Base-by-base conservation (phyloP, 139 green algal genomes). In the Micractinium conductrix region DNA sequence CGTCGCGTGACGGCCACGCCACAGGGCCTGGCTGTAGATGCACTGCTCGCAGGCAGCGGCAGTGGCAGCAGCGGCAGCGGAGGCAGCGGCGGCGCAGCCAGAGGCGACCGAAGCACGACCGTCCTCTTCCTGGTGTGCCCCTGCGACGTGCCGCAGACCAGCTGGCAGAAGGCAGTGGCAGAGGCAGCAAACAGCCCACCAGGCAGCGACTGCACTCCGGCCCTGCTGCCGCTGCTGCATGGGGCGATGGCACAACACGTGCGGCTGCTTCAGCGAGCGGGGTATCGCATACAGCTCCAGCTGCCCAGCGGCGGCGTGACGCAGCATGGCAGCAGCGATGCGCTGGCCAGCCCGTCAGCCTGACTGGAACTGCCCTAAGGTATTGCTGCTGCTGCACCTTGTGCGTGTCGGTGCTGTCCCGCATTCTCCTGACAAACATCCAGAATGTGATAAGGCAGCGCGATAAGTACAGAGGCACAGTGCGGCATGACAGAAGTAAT, bases 221-320 rank as follows among this genome's bases (percentile, higher is more conserved):
- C 30, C 8, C 50, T 85, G 69, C 5, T 85, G 69, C 80, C 67
- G 48, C 70, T 79, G 69, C 53, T 85, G 33, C 48, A 62, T 26
- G 80, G 80, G 1, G 48, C 48, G 0, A 62, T 73, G 69, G 38
- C 38, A 53, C 80, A 85, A 40, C 69, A 80, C 16, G 42, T 85
- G 19, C 35, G 58, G 28, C 80, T 80, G 28, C 10, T 85, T 50
- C 30, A 60, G 26, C 58, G 55, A 16, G 76, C 76, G 6, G 76
- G 76, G 0, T 72, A 71, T 21, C 40, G 24, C 0, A 38, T 82
- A 28, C 24, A 80, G 74, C 33, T 80, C 17, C 35, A 19, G n/a
- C 33, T 79, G 26, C 26, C 26, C 33, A 44, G 65, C 65, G n/a
- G n/a, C n/a, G n/a, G n/a, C n/a, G n/a, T n/a, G n/a, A n/a, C n/a